Conservation (phyloP, 1,284 basidiomycete species). For the Malassezia globosa region DNA sequence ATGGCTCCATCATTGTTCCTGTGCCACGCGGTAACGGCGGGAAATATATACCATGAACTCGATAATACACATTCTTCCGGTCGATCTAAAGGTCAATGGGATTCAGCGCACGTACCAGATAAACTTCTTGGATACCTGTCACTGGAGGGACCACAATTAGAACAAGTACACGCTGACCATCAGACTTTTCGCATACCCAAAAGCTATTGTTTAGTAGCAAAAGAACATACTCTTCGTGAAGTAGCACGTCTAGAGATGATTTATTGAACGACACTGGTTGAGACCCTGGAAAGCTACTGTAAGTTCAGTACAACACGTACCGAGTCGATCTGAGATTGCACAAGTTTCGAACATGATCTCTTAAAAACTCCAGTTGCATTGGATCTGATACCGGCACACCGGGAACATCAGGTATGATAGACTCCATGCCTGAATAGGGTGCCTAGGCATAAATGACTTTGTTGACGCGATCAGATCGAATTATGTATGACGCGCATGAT, state of each 20-base stretch:
- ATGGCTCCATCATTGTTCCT: slow-evolving; percentile 7
- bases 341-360: slow-evolving; percentile 9
- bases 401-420: slow-evolving; percentile 6
- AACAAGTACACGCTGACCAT: slow-evolving; percentile 82
- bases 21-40: slow-evolving; percentile 50
- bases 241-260: not conserved
- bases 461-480: no score
- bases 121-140: slow-evolving; percentile 59
- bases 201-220: slow-evolving; percentile 49
- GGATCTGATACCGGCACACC: slow-evolving; percentile 7
- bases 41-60: slow-evolving; percentile 62
- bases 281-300: slow-evolving; percentile 9
- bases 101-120: no score
- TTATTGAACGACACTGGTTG: slow-evolving; percentile 15
- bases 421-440: not conserved
- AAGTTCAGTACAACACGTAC: not conserved
- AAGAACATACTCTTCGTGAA: slow-evolving; percentile 3
- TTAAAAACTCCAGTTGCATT: slow-evolving; percentile 9
- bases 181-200: slow-evolving; percentile 99
- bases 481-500: no score
- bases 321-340: not conserved
- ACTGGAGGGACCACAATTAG: slow-evolving; percentile 57
- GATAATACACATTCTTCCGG: slow-evolving; percentile 77
- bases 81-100: slow-evolving; percentile 56
- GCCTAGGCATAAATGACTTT: no score